phyloP scores from a whole-genome alignment of 495 filamentous ascomycete genomes.

The Xylaria curta region DNA sequence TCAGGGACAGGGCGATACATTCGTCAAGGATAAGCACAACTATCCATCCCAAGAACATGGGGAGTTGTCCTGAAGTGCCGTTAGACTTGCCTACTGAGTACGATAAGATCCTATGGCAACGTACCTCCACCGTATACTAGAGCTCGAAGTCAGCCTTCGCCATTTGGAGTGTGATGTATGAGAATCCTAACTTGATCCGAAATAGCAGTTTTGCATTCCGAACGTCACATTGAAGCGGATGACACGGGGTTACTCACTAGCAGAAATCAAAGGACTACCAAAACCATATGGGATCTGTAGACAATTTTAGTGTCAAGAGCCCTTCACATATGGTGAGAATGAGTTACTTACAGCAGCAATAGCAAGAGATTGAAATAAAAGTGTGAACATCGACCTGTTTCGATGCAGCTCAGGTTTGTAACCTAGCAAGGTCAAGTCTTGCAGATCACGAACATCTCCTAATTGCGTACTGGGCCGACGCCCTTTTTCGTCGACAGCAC shows the following conservation, averaged over 20 bases:
- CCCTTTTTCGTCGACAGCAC: slow-evolving; percentile 1
- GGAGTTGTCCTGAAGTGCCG: slow-evolving; percentile 30
- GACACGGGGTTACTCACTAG: slow-evolving; percentile 4
- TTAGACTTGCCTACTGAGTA: slow-evolving; percentile 11
- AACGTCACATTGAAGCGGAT: not conserved
- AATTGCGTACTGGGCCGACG: slow-evolving; percentile 32
- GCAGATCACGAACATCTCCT: slow-evolving; percentile 52
- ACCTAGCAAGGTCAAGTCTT: slow-evolving; percentile 60
- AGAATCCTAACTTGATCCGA: not conserved
- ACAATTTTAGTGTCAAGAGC: not conserved
- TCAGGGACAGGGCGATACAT: slow-evolving; percentile 60
- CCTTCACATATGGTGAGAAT: not conserved
- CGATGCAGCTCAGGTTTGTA: slow-evolving; percentile 67
- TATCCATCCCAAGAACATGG: slow-evolving; percentile 57
- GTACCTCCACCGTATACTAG: slow-evolving; percentile 47
- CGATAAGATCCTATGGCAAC: not conserved
- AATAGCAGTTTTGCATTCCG: not conserved
- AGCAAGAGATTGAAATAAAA: slow-evolving; percentile 48
- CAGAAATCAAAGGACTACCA: slow-evolving; percentile 46
- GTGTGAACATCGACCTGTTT: slow-evolving; percentile 55
- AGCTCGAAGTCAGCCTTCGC: not conserved
- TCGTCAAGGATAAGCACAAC: slow-evolving; percentile 60
- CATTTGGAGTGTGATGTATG: not conserved
- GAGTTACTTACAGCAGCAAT: slow-evolving; percentile 50
- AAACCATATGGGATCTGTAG: slow-evolving; percentile 50